These are phyloP conservation scores for Penicillium oxalicum DNA, from an alignment of 2,329 filamentous ascomycete genomes.

Conservation along the genomic window DNA sequence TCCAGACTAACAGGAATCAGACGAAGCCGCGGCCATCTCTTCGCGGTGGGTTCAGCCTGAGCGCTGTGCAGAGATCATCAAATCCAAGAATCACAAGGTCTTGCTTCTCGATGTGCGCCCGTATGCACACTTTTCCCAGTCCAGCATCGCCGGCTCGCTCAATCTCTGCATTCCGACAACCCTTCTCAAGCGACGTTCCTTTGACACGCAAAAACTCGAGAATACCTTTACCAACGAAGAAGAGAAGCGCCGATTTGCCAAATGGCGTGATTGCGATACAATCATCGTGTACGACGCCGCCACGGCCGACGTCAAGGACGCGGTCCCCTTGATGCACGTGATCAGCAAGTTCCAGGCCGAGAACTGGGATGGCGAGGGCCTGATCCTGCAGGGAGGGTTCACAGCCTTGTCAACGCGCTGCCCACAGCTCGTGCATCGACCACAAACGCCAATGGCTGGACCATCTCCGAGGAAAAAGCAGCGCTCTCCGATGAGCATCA, in stretches of 20 bases:
- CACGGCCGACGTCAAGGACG: conserved; percentile 73
- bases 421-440: conserved; percentile 43
- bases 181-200: conserved; percentile 81
- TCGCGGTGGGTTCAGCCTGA: conserved; percentile 44
- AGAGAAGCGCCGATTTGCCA: conserved; percentile 66
- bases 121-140: conserved; percentile 70
- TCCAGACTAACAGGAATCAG: conserved; percentile 4
- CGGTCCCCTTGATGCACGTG: conserved; percentile 72
- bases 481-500: conserved; percentile 48
- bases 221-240: conserved; percentile 72
- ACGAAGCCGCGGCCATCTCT: conserved; percentile 2
- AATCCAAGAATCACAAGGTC: conserved; percentile 47
- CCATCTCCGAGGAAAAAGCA: conserved; percentile 38
- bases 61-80: conserved; percentile 54
- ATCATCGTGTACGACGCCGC: conserved; percentile 84
- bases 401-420: conserved; percentile 63
- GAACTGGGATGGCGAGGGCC: conserved; percentile 67
- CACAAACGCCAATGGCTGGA: conserved; percentile 25
- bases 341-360: conserved; percentile 88
- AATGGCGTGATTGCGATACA: conserved; percentile 66
- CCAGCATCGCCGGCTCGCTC: conserved; percentile 71
- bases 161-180: conserved; percentile 96
- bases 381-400: conserved; percentile 79
- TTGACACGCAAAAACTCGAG: conserved; percentile 79
- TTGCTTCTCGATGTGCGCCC: conserved; percentile 82